Base-by-base conservation (phyloP, 305 asterid species). In the Fraxinus paxiana region DNA sequence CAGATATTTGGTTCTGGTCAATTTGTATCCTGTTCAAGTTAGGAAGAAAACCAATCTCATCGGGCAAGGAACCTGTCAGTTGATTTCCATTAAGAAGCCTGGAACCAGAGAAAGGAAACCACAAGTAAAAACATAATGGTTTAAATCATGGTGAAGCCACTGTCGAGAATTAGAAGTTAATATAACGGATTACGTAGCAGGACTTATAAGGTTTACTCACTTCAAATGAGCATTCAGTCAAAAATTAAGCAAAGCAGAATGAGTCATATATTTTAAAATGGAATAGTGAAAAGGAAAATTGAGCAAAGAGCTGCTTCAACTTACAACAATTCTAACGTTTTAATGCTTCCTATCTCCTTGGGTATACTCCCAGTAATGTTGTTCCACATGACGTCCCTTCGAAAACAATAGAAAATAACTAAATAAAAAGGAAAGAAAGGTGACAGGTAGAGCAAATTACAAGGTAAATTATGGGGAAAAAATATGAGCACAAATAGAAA, bases 331-430 rank as follows among this genome's bases (percentile, higher is more conserved):
- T 90, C 81, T 75, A 96, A 83, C 6, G 97, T 79, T 56, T 88
- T 54, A 48, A 96, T 88, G 82, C 82, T 90, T 86, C 99, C 98
- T 61, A 96, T 96, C 91, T 96, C 98, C 90, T 88, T 92, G 51
- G 99, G 99, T 88, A 96, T 94, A 76, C 76, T 87, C 74, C 98
- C 98, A 26, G 87, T 87, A 77, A 96, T 87, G 77, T 78, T 85
- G 90, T 96, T 96, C 99, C 99, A 96, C 99, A 96, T 96, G 73
- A 96, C 83, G 87, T 95, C 98, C 92, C 98, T 96, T 71, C 67
- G 61, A 75, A 22, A 77, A 43, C 33, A 86, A 75, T 63, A 18
- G 84, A 51, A 84, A 77, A n/a, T 54, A 82, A 76, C 79, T 46
- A 24, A 34, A 61, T 33, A 81, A 48, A 83, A 65, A 73, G 48